phyloP scores from a whole-genome alignment of 441 rosid genomes.

The Pelargonium myrrhifolium region DNA sequence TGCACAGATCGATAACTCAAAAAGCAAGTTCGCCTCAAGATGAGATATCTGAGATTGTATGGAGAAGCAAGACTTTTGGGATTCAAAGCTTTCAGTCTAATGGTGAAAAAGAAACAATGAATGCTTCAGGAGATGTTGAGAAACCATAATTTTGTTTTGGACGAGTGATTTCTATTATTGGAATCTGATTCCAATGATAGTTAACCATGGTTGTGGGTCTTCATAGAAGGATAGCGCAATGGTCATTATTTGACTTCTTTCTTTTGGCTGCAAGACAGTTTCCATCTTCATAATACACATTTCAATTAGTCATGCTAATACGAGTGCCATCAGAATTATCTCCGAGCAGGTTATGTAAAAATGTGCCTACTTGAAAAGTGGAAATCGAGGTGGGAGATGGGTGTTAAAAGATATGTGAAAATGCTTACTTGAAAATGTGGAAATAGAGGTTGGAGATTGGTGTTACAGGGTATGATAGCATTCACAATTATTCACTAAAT shows the following conservation, averaged over 20 bases:
- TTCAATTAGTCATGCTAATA: background rate
- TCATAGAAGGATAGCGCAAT: too few species aligned
- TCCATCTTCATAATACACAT: background rate
- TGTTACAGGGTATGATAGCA: too few species aligned
- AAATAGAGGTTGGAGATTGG: too few species aligned
- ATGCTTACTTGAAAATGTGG: too few species aligned
- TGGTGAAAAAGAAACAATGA: constrained; percentile 32
- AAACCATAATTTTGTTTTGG: background rate
- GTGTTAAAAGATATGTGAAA: too few species aligned
- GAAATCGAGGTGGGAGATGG: too few species aligned
- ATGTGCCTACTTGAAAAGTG: background rate
- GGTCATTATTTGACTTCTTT: too few species aligned
- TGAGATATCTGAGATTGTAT: constrained; percentile 68
- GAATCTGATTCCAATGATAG: constrained; percentile 1
- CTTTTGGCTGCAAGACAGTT: too few species aligned
- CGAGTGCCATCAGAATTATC: background rate
- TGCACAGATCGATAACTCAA: constrained; percentile 55
- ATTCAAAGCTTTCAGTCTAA: constrained; percentile 42
- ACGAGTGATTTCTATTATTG: background rate
- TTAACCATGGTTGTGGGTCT: background rate
- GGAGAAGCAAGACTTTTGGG: constrained; percentile 86
- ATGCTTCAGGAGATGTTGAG: constrained; percentile 17
- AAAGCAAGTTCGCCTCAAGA: constrained; percentile 74
- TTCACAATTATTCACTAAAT: too few species aligned
- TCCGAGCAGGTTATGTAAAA: background rate